phyloP scores from a whole-genome alignment of 2,329 filamentous ascomycete species.

The Camptophora hylomeconis region DNA sequence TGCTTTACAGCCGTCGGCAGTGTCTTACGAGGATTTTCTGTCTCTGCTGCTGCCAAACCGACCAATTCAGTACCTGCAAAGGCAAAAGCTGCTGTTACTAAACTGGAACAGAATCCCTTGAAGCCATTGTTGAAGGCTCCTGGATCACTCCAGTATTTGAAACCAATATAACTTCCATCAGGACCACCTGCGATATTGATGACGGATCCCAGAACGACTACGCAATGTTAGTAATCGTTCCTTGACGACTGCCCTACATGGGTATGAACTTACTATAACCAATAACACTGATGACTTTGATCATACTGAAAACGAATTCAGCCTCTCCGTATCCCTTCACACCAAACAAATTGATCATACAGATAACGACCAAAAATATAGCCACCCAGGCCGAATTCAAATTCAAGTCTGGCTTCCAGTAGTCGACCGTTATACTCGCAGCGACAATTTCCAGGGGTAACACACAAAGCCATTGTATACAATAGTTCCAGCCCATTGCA shows the following conservation, averaged over 20 bases:
- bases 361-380: conserved; percentile 59
- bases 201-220: conserved; percentile 64
- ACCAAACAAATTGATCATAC: conserved; percentile 68
- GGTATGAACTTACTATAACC: conserved; percentile 54
- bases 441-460: conserved; percentile 73
- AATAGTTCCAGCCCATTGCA: conserved; percentile 46
- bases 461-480: conserved; percentile 70
- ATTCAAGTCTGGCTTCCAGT: conserved; percentile 41
- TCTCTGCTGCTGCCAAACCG: conserved; percentile 41
- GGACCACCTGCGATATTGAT: conserved; percentile 54
- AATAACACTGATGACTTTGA: conserved; percentile 71
- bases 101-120: conserved; percentile 42
- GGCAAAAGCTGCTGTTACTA: conserved; percentile 44
- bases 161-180: conserved; percentile 65
- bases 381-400: conserved; percentile 42
- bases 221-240: conserved; percentile 4
- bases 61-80: conserved; percentile 44
- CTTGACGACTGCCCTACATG: conserved; percentile 1
- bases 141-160: conserved; percentile 51
- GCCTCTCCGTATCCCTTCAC: conserved; percentile 75
- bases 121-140: conserved; percentile 36
- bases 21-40: conserved; percentile 37
- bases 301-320: conserved; percentile 65
- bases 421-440: conserved; percentile 64
- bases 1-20: conserved; percentile 36